Percentiles rank a stretch among this genome's conserved stretches.
These are phyloP conservation scores for Neurospora sp. DNA, from an alignment of 495 filamentous ascomycete genomes.

Conservation along the genomic window DNA sequence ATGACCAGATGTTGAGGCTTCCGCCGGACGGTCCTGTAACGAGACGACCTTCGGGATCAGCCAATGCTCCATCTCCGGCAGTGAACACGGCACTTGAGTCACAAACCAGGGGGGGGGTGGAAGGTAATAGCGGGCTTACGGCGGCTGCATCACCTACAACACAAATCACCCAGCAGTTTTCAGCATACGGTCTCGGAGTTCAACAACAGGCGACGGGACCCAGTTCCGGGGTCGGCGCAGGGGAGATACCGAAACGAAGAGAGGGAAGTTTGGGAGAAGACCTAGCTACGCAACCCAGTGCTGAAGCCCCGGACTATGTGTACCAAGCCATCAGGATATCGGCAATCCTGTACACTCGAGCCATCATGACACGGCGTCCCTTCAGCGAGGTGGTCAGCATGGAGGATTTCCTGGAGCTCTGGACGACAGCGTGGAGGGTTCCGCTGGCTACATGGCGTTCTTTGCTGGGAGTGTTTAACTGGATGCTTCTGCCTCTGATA, in stretches of 20 bases:
- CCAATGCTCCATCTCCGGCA: slow-evolving; percentile 3
- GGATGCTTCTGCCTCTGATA: slow-evolving; percentile 20
- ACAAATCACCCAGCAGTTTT: background rate
- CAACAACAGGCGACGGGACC: background rate
- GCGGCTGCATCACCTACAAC: background rate
- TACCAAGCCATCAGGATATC: slow-evolving; percentile 25
- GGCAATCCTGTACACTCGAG: slow-evolving; percentile 24
- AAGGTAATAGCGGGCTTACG: background rate
- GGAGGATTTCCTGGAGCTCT: slow-evolving; percentile 21
- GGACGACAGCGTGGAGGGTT: slow-evolving; percentile 28
- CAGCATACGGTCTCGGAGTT: background rate
- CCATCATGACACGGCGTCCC: slow-evolving; percentile 21
- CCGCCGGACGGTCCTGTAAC: slow-evolving; percentile 12
- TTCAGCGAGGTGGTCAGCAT: slow-evolving; percentile 14
- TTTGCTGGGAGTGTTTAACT: slow-evolving; percentile 26
- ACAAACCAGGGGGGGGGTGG: background rate
- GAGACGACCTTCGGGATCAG: background rate
- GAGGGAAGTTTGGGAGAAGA: background rate
- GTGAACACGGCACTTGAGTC: background rate
- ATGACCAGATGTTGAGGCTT: slow-evolving; percentile 20
- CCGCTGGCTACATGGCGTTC: slow-evolving; percentile 22
- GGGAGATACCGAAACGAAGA: background rate
- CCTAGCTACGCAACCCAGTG: background rate
- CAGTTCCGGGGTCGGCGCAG: background rate
- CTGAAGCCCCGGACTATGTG: slow-evolving; percentile 15